Evolutionary conservation across 2,329 filamentous ascomycete species (phyloP).

Genomic region (Talaromyces sp.): DNA sequence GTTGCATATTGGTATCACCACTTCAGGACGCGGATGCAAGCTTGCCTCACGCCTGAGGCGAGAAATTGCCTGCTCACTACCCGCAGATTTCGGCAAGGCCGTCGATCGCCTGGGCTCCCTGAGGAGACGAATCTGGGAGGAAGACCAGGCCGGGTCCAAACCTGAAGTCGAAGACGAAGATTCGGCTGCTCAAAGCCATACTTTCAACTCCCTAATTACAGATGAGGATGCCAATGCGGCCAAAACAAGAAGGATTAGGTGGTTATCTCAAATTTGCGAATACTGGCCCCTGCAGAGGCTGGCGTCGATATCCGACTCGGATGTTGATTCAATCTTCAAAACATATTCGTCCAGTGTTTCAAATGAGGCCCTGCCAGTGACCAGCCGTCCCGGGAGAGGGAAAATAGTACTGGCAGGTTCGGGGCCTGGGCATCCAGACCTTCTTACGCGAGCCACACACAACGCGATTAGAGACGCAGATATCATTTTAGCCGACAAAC

Average conservation of each 20-base stretch:
- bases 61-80: slow-evolving; percentile 78
- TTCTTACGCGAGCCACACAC: slow-evolving; percentile 66
- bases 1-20: slow-evolving; percentile 91
- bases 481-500: slow-evolving; percentile 50
- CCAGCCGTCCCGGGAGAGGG: slow-evolving; percentile 39
- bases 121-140: slow-evolving; percentile 66
- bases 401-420: slow-evolving; percentile 85
- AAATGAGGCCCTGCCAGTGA: slow-evolving; percentile 13
- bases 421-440: slow-evolving; percentile 86
- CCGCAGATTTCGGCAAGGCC: slow-evolving; percentile 67
- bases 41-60: slow-evolving; percentile 82
- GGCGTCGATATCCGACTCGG: slow-evolving; percentile 71
- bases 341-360: slow-evolving; percentile 53
- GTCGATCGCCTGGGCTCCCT: slow-evolving; percentile 73
- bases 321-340: slow-evolving; percentile 71
- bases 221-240: slow-evolving; percentile 69
- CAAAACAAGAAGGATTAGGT: slow-evolving; percentile 79
- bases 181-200: slow-evolving; percentile 59
- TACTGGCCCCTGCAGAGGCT: slow-evolving; percentile 91
- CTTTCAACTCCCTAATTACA: slow-evolving; percentile 76
- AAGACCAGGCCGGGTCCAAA: slow-evolving; percentile 56
- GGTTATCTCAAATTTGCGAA: slow-evolving; percentile 94
- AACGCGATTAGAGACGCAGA: slow-evolving; percentile 46
- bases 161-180: slow-evolving; percentile 47
- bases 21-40: slow-evolving; percentile 91